Evolutionary conservation across 2,329 filamentous ascomycete species (phyloP), one percentile per base, ranked within the genome.

Genomic region (Didymella segeticola): DNA sequence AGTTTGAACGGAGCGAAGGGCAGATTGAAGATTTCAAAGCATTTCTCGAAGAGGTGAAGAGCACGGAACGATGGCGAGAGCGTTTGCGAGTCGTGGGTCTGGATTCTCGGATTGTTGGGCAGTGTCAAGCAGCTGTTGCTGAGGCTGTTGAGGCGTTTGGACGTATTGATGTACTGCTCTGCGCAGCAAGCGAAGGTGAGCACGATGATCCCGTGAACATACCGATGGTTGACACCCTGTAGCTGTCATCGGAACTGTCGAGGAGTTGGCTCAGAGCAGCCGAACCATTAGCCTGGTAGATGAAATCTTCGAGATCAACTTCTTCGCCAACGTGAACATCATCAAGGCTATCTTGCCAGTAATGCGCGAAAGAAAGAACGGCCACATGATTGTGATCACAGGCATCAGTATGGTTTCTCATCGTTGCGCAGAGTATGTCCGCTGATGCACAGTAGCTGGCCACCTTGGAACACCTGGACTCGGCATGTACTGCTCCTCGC

Each of bases 321-420:
- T 96, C 80, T 98, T 98, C 75, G 91, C 91, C 1, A 92, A 96
- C 53, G 89, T 98, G 73, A 98, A 98, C 76, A 91, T 96, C 71
- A 96, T 98, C 79, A 96, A 95, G 74, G 90, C 93, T 12, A 83
- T 87, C 1, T 81, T 99, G 19, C 92, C 93, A 1, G 83, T 87
- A 48, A 88, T 98, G 74, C 84, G 95, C 36, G 81, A 83, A 56
- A 89, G 93, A 69, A 87, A 89, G 64, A 92, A 88, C 8, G 95
- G 95, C 0, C 95, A 99, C 74, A 89, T 98, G 59, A 88, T 98
- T 58, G 85, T 96, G 49, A 82, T 98, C 43, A 95, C 91, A 6
- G 93, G 91, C 58, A 92, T 96, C 55, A 93, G 81, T 83, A 75
- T 53, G 74, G 29, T 27, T 4, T 8, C 11, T 20, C 10, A 7